Percentiles rank a stretch among this genome's conserved stretches.
These are phyloP conservation scores for Ceratocystis variospora DNA, from an alignment of 2,329 filamentous ascomycete genomes.

Conservation along the genomic window DNA sequence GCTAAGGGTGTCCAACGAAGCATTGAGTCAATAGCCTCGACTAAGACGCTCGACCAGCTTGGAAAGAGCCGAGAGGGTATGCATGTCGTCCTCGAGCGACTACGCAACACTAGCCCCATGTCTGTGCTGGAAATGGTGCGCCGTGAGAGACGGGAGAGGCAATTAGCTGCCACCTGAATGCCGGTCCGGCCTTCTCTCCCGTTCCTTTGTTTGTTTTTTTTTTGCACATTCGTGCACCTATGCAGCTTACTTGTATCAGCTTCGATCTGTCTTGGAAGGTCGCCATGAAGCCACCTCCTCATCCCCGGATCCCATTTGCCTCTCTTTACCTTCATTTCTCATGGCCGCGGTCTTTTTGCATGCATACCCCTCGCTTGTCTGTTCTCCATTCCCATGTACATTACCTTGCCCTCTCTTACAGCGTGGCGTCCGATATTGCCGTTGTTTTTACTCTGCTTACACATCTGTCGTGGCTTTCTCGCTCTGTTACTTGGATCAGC, in stretches of 20 bases:
- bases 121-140: conserved; percentile 44
- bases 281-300: background rate
- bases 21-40: conserved; percentile 65
- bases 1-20: conserved; percentile 60
- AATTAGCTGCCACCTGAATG: background rate
- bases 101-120: conserved; percentile 45
- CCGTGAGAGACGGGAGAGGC: conserved; percentile 26
- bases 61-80: conserved; percentile 73
- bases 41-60: conserved; percentile 63
- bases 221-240: background rate
- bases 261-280: background rate
- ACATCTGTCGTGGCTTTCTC: background rate
- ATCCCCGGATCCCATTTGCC: background rate
- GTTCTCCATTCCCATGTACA: background rate
- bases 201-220: background rate
- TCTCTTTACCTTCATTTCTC: conserved; percentile 4
- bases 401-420: conserved; percentile 9
- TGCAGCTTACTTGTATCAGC: background rate
- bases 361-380: conserved; percentile 10
- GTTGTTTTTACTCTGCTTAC: background rate
- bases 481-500: background rate
- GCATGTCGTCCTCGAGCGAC: conserved; percentile 62
- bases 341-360: conserved; percentile 7
- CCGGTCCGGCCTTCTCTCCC: background rate
- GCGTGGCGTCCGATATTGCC: conserved; percentile 11